These are phyloP conservation scores for Penicillium canariense DNA, from an alignment of 495 filamentous ascomycete species.

Conservation along the genomic window DNA sequence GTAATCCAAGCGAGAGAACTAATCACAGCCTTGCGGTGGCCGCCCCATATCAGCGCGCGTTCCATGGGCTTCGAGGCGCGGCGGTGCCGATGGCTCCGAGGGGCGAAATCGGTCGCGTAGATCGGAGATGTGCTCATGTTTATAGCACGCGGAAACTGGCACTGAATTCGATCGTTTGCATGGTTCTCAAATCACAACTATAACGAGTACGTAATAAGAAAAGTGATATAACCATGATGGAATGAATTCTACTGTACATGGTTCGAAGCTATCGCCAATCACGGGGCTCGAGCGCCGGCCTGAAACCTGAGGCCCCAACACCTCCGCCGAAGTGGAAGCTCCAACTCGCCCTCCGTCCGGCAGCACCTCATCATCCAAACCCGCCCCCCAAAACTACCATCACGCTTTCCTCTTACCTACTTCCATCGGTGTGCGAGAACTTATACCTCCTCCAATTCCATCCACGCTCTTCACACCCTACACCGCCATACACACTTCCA, in stretches of 20 bases:
- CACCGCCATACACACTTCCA: slow-evolving; percentile 17
- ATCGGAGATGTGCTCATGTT: not conserved
- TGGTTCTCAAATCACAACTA: no score
- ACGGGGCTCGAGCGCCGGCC: not conserved
- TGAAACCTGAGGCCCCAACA: not conserved
- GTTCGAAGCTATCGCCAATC: not conserved
- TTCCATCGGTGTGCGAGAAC: not conserved
- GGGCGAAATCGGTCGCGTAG: not conserved
- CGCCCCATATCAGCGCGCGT: slow-evolving; percentile 1
- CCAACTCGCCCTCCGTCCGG: not conserved
- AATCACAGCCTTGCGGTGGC: not conserved
- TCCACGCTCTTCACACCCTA: slow-evolving; percentile 29
- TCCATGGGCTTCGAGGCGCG: slow-evolving; percentile 8
- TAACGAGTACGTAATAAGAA: not conserved
- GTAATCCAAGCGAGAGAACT: not conserved
- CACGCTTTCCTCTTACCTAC: not conserved
- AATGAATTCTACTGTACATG: not conserved
- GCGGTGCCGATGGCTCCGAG: slow-evolving; percentile 17
- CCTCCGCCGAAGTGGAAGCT: slow-evolving; percentile 1
- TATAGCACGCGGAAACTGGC: not conserved
- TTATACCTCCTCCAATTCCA: not conserved
- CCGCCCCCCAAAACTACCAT: not conserved
- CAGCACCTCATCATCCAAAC: not conserved
- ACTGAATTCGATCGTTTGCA: no score
- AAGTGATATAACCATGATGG: not conserved